Conservation (phyloP, 768 basidiomycete genomes). For the Naganishia friedmannii region DNA sequence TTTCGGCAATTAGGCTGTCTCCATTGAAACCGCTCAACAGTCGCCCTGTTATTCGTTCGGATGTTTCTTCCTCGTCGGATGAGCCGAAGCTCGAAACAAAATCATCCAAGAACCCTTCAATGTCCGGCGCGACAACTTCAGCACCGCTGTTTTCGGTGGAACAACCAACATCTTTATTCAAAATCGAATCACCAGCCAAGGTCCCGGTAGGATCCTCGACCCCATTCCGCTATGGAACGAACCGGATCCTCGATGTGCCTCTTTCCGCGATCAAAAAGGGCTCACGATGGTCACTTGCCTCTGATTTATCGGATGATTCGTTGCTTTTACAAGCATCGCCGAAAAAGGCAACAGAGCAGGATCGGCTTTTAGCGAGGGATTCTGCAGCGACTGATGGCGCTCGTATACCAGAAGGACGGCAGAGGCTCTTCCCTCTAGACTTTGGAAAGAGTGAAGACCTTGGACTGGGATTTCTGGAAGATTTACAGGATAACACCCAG, state of each 20-base stretch:
- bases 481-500: background rate
- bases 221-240: conserved; percentile 15
- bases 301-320: conserved; percentile 11
- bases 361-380: background rate
- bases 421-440: background rate
- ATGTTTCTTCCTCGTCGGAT: background rate
- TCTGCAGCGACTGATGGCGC: background rate
- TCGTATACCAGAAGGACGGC: background rate
- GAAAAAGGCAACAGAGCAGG: background rate
- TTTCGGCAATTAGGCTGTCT: background rate
- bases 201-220: conserved; percentile 1
- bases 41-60: conserved; percentile 1
- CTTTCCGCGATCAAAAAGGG: conserved; percentile 20
- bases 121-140: background rate
- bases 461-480: conserved; percentile 1
- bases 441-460: background rate
- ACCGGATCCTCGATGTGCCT: conserved; percentile 17
- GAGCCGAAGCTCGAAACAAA: background rate
- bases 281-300: conserved; percentile 14
- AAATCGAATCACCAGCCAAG: background rate
- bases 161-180: background rate
- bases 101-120: background rate
- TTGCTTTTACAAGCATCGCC: conserved; percentile 15
- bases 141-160: background rate
- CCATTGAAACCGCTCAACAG: background rate